These are phyloP conservation scores for Pseudogymnoascus sp. DNA, from an alignment of 2,329 filamentous ascomycete genomes.

Conservation along the genomic window DNA sequence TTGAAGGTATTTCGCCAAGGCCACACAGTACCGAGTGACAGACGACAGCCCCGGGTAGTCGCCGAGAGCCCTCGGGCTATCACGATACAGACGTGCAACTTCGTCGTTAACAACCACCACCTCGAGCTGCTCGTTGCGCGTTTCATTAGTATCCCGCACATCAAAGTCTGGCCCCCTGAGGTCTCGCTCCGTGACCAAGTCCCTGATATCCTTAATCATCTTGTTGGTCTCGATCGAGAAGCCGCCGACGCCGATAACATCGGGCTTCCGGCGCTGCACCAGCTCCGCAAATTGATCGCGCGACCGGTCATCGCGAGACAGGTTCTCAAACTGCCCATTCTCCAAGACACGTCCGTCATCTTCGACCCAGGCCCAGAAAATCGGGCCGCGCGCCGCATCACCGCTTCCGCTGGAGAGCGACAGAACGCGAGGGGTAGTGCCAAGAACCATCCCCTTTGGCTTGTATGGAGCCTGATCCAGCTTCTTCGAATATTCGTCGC, in stretches of 20 bases:
- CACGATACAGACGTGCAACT: conserved; percentile 91
- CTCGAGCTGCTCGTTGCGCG: conserved; percentile 71
- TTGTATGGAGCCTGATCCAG: conserved; percentile 95
- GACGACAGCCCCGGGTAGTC: conserved; percentile 77
- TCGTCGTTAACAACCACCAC: conserved; percentile 93
- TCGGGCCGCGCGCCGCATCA: conserved; percentile 56
- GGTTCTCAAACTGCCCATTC: conserved; percentile 76
- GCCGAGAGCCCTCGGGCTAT: conserved; percentile 66
- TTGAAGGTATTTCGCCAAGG: conserved; percentile 83
- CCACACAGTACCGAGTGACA: conserved; percentile 81
- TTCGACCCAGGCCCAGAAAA: conserved; percentile 87
- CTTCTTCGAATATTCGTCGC: conserved; percentile 80
- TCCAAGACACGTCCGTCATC: conserved; percentile 86
- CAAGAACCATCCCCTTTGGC: conserved; percentile 82
- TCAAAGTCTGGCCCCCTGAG: conserved; percentile 76
- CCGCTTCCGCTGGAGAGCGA: conserved; percentile 80
- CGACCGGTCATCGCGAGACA: conserved; percentile 61
- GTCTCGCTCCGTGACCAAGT: conserved; percentile 67
- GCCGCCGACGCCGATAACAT: conserved; percentile 83
- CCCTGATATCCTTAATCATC: conserved; percentile 71
- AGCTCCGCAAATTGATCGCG: conserved; percentile 68
- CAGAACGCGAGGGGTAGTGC: conserved; percentile 79
- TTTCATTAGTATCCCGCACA: conserved; percentile 66
- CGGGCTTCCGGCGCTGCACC: conserved; percentile 70
- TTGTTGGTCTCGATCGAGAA: conserved; percentile 81